These are phyloP conservation scores for Thymus quinquecostatus DNA, from an alignment of 257 asterid genomes.

Conservation along the genomic window DNA sequence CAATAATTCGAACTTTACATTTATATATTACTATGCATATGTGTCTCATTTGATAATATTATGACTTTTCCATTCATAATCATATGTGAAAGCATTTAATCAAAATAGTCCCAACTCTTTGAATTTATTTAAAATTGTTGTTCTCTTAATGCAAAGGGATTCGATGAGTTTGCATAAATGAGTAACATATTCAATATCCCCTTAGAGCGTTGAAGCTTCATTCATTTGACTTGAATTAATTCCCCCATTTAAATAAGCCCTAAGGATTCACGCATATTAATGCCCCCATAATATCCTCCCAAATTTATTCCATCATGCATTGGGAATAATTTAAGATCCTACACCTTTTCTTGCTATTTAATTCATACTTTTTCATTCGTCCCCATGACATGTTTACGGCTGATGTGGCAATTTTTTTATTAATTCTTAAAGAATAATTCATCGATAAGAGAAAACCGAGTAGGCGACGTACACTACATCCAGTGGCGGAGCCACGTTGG, in stretches of 20 bases:
- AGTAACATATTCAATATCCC: conserved; percentile 12
- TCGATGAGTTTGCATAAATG: conserved; percentile 3
- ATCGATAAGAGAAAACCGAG: too few relatives aligned
- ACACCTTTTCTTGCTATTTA: too few relatives aligned
- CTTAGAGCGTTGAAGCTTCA: conserved; percentile 20
- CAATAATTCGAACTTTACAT: too few relatives aligned
- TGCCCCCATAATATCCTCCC: background rate
- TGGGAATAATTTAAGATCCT: background rate
- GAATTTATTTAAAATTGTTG: background rate
- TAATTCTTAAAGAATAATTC: too few relatives aligned
- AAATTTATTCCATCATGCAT: background rate
- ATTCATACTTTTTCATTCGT: too few relatives aligned
- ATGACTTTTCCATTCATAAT: conserved; percentile 26
- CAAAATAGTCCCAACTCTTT: background rate
- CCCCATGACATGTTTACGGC: too few relatives aligned
- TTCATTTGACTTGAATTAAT: conserved; percentile 28
- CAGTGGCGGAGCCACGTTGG: too few relatives aligned
- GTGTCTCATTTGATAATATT: background rate
- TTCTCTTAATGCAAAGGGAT: too few relatives aligned
- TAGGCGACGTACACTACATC: too few relatives aligned
- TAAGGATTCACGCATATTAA: conserved; percentile 23
- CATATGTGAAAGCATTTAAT: conserved; percentile 33
- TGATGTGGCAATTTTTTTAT: too few relatives aligned
- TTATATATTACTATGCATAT: too few relatives aligned
- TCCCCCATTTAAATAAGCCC: conserved; percentile 26